phyloP scores from a whole-genome alignment of 2,329 filamentous ascomycete species.

The Magnaporthiopsis rhizophila region DNA sequence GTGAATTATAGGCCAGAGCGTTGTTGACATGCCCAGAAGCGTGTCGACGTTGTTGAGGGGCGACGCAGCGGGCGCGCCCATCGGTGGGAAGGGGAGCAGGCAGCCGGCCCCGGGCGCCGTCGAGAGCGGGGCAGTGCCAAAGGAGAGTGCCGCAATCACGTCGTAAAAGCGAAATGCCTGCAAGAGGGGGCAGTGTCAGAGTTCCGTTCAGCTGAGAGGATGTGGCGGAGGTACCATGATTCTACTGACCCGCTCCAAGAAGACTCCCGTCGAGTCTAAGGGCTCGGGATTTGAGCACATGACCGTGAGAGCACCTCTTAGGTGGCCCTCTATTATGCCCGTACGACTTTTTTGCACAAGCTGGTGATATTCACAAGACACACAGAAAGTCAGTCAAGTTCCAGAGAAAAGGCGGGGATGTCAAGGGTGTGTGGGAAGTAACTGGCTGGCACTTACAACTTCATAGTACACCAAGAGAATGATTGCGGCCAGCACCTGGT shows the following conservation, averaged over 20 bases:
- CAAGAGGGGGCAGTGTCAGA: slow-evolving; percentile 11
- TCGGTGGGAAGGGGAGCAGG: slow-evolving; percentile 36
- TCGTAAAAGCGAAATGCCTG: slow-evolving; percentile 60
- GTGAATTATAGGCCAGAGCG: slow-evolving; percentile 56
- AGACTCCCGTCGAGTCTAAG: slow-evolving; percentile 43
- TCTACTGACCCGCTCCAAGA: slow-evolving; percentile 46
- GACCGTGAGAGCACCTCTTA: slow-evolving; percentile 54
- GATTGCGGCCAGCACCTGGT: slow-evolving; percentile 52
- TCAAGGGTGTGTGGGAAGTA: not conserved
- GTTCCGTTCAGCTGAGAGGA: not conserved
- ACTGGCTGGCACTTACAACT: slow-evolving; percentile 38
- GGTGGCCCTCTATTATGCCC: slow-evolving; percentile 52
- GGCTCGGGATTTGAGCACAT: slow-evolving; percentile 41
- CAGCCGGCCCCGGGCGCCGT: slow-evolving; percentile 38
- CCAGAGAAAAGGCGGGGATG: not conserved
- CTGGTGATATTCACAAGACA: slow-evolving; percentile 26
- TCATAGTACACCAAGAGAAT: slow-evolving; percentile 57
- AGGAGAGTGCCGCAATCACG: slow-evolving; percentile 54
- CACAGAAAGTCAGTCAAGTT: not conserved
- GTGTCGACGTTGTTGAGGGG: slow-evolving; percentile 47
- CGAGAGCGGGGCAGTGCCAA: slow-evolving; percentile 49
- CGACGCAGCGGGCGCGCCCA: slow-evolving; percentile 35
- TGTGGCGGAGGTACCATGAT: not conserved
- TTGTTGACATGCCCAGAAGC: slow-evolving; percentile 53
- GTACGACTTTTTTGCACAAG: slow-evolving; percentile 52